Evolutionary conservation across 2,329 filamentous ascomycete genomes (phyloP), one percentile per base, ranked within the genome.

Genomic region (Alternaria dauci): DNA sequence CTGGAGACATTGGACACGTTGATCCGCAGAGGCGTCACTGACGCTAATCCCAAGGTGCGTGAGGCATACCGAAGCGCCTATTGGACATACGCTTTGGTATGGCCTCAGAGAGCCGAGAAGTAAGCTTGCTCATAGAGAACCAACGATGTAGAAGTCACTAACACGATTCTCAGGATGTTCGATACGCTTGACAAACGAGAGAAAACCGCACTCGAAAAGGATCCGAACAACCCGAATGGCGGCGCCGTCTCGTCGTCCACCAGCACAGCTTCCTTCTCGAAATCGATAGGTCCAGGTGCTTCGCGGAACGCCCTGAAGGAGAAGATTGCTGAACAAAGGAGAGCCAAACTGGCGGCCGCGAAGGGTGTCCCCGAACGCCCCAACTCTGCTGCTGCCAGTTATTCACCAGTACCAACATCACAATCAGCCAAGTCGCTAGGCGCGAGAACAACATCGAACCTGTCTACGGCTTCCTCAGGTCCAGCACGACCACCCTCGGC

Each of bases 21-120:
- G 68, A 87, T 99, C 73, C 93, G 91, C 77, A 96, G 93, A 76
- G 92, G 94, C 0, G 84, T 99, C n/a, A 85, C 84, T 23, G 95
- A 99, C 81, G 85, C 94, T 12, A 97, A 98, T 72, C 93, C 94
- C 8, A 91, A 90, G 30, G 94, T 98, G 46, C 88, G 95, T 71
- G 93, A 97, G 78, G 89, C 88, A 65, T 94, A 91, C 84, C 88
- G 95, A 69, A 86, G 88, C 38, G 92, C 93, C 0, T 99, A 92
- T 78, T 99, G 95, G 95, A 83, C 84, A 0, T 97, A 94, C 76
- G 87, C 89, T 60, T 83, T 82, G 34, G 84, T 92, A 18, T 98
- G 93, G 92, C 90, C 91, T 2, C 85, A 89, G 20, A 88, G 86
- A 73, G 93, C 93, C 39, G 90, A 94, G 72, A 82, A 82, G 86